Percentiles rank a stretch among this genome's conserved stretches.
Evolutionary conservation across 2,329 filamentous ascomycete species (phyloP).

Genomic region (Chrysoporthe cubensis): DNA sequence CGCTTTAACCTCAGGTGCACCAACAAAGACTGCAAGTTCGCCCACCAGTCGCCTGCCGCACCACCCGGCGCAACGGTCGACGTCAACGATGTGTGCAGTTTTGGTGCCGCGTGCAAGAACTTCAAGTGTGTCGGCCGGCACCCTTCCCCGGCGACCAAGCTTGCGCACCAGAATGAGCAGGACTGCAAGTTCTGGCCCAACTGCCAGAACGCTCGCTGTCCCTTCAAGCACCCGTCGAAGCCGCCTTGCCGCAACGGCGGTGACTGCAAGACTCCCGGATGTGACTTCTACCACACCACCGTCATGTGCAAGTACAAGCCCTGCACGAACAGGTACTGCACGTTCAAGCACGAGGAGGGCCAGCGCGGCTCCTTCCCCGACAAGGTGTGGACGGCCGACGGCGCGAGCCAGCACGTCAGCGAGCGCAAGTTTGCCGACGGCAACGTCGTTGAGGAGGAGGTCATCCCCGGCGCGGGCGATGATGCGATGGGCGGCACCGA

Average conservation of each 20-base stretch:
- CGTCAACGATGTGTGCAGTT: conserved; percentile 78
- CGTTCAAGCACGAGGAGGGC: conserved; percentile 88
- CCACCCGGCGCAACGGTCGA: conserved; percentile 78
- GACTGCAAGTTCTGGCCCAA: conserved; percentile 92
- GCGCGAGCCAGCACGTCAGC: conserved; percentile 71
- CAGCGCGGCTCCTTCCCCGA: conserved; percentile 84
- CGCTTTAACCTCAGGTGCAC: conserved; percentile 88
- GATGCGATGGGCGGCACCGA: conserved; percentile 44
- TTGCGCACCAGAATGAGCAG: conserved; percentile 78
- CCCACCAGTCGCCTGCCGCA: conserved; percentile 91
- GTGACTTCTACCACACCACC: conserved; percentile 87
- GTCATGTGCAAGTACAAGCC: conserved; percentile 89
- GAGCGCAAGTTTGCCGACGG: conserved; percentile 87
- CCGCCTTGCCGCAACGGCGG: conserved; percentile 89
- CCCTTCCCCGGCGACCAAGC: conserved; percentile 83
- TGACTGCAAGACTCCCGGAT: conserved; percentile 79
- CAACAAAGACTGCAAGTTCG: conserved; percentile 88
- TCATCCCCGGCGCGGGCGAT: conserved; percentile 60
- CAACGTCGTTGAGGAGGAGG: conserved; percentile 68
- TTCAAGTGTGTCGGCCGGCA: conserved; percentile 90
- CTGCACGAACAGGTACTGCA: conserved; percentile 85
- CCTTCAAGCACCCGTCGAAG: conserved; percentile 87
- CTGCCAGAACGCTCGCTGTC: conserved; percentile 84
- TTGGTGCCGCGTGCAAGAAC: conserved; percentile 93
- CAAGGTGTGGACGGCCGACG: conserved; percentile 84